These are phyloP conservation scores for Aspergillus ustus DNA, from an alignment of 2,329 filamentous ascomycete genomes.

Conservation along the genomic window DNA sequence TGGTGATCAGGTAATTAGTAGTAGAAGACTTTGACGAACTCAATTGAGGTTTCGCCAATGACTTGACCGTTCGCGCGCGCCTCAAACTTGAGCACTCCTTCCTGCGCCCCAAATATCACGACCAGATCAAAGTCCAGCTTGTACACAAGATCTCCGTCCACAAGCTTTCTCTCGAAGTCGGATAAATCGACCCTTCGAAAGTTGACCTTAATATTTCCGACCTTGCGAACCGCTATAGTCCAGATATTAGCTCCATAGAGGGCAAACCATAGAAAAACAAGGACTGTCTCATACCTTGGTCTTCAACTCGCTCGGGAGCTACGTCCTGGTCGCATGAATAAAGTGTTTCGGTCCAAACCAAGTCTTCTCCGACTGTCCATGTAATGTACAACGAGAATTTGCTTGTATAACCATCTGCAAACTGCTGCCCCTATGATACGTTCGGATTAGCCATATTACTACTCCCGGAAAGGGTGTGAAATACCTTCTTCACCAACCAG, in stretches of 20 bases:
- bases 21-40: not conserved
- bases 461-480: not conserved
- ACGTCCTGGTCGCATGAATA: not conserved
- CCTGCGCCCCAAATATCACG: slow-evolving; percentile 6
- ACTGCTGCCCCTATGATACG: not conserved
- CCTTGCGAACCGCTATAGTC: not conserved
- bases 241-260: not conserved
- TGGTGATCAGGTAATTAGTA: not conserved
- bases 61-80: not conserved
- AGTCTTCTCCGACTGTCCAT: not conserved
- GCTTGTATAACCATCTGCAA: not conserved
- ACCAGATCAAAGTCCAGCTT: not conserved
- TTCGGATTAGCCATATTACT: no score
- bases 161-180: not conserved
- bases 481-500: not conserved
- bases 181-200: not conserved
- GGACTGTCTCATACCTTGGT: not conserved
- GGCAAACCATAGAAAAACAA: not conserved
- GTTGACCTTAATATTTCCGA: slow-evolving; percentile 4
- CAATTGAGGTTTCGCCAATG: slow-evolving; percentile 6
- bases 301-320: not conserved
- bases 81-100: slow-evolving; percentile 13
- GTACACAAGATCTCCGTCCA: not conserved
- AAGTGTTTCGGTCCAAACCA: not conserved
- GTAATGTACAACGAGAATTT: not conserved